Base-by-base conservation (phyloP, 371 early-diverging fungal species). In the Rhizopus delemar region DNA sequence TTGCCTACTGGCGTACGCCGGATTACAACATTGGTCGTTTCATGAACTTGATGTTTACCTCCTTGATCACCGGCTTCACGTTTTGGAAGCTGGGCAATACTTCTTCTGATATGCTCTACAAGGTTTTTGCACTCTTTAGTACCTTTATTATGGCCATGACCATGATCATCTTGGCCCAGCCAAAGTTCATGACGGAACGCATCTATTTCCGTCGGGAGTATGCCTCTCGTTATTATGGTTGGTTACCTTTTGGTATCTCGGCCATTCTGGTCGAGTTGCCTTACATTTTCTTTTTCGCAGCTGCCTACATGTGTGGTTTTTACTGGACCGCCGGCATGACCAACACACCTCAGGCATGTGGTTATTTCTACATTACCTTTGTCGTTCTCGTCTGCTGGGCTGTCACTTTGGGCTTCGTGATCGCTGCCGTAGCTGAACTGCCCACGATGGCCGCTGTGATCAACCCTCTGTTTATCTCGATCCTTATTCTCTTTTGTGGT, bases 51-150 rank as follows among this genome's bases (percentile, higher is more conserved):
- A 58, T 77, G 46, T 57, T 80, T 41, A 64, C 72, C 46, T 78
- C 82, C 9, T 66, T 85, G 4, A 39, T 80, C 31, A 65, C 80
- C 16, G 83, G 85, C 50, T 64, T 82, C 22, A 74, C 78, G 5
- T 91, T 83, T 65, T 86, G 71, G 77, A 77, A 83, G 41, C 67
- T 81, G 3, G 75, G 74, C n/a, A 8, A 56, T 32, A 68, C 83
- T 13, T 67, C 80, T 4, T 60, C 74, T 9, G 89, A 87, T 45
- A 73, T 86, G 41, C 82, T 85, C 58, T 83, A 85, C 61, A 78
- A 84, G 46, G 74, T 86, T 12, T 89, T 89, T 65, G 85, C 84
- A 11, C 63, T 90, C n/a, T 89, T 88, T 66, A 72, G 81, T 74
- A 78, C 86, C 5, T 71, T 84, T 41, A 78, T 82, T 34, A 73